Conservation (phyloP, 371 early-diverging fungal genomes). For the Apophysomyces trapeziformis region DNA sequence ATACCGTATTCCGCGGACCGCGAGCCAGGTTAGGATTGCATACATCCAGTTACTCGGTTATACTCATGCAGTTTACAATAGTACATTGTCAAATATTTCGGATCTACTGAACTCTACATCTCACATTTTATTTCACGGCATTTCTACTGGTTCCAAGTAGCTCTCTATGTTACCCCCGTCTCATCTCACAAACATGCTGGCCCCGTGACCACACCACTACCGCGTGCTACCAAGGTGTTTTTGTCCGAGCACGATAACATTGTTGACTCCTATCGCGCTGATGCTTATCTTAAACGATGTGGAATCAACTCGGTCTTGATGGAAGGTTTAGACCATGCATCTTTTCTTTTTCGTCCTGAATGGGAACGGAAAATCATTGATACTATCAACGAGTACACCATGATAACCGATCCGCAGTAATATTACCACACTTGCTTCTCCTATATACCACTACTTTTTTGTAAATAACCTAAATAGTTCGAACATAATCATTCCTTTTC, state of each 20-base stretch:
- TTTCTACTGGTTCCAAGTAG: conserved; percentile 69
- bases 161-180: conserved; percentile 48
- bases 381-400: conserved; percentile 26
- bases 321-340: conserved; percentile 59
- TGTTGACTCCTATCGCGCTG: conserved; percentile 49
- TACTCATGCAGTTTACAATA: conserved; percentile 12
- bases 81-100: conserved; percentile 67
- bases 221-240: conserved; percentile 41
- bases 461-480: neutral
- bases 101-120: conserved; percentile 70
- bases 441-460: neutral
- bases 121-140: conserved; percentile 68
- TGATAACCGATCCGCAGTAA: conserved; percentile 8
- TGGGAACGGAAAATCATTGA: conserved; percentile 48
- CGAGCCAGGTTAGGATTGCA: conserved; percentile 50
- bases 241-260: conserved; percentile 58
- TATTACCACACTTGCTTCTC: neutral
- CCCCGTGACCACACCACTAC: conserved; percentile 28
- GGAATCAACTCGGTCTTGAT: conserved; percentile 49
- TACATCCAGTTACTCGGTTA: neutral
- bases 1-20: conserved; percentile 63
- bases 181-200: conserved; percentile 19
- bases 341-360: conserved; percentile 46
- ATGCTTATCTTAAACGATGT: conserved; percentile 49
- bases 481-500: conserved; percentile 35